Conservation (phyloP, 78 protist species). For the Dictyostelium purpureum region DNA sequence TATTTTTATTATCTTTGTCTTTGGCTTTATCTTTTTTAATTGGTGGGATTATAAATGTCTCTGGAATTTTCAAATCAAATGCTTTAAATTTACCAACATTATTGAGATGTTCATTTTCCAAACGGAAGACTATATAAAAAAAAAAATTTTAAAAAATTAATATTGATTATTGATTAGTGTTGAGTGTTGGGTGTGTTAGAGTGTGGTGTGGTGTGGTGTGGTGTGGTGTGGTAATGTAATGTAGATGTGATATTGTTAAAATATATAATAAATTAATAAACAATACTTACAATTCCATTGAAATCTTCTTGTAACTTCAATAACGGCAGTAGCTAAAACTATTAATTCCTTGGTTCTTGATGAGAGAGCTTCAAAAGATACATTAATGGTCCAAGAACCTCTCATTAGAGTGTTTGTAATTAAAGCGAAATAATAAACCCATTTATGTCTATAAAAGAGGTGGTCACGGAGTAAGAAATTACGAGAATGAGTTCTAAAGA, state of each 20-base stretch:
- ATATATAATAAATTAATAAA: background rate
- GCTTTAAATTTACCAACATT: constrained; percentile 81
- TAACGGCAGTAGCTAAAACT: constrained; percentile 14
- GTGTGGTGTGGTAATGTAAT: no score
- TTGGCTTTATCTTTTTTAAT: no score
- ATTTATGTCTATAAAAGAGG: constrained; percentile 38
- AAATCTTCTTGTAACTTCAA: constrained; percentile 69
- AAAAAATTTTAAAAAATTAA: background rate
- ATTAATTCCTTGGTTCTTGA: constrained; percentile 48
- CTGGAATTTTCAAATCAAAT: constrained; percentile 69
- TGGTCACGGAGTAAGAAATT: constrained; percentile 34
- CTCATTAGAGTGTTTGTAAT: constrained; percentile 47
- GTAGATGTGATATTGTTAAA: no score
- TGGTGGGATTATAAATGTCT: background rate
- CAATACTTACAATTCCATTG: constrained; percentile 78
- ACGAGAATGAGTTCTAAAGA: constrained; percentile 11
- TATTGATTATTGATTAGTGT: no score
- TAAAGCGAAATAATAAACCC: constrained; percentile 55
- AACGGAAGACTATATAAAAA: constrained; percentile 56
- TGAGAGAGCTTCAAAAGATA: constrained; percentile 52
- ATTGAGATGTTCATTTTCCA: constrained; percentile 74
- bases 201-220: no score
- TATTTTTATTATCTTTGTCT: background rate
- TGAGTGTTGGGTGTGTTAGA: no score
- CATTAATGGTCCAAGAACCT: constrained; percentile 53